Evolutionary conservation across 345 rosid genomes (phyloP).

Genomic region (Combretum micranthum): DNA sequence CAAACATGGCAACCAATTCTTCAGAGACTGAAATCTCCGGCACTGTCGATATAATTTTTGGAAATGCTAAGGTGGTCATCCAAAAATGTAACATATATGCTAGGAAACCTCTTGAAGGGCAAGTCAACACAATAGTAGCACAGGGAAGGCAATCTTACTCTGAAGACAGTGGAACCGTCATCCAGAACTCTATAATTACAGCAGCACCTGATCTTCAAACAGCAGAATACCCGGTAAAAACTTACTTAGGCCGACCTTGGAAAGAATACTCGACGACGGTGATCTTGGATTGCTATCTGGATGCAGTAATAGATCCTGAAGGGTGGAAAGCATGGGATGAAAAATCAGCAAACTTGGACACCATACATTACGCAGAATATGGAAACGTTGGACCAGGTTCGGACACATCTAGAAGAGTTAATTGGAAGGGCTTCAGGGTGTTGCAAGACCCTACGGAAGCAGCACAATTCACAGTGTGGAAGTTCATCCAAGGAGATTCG

Average conservation of each 20-base stretch:
- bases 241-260: constrained; percentile 74
- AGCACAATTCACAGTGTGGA: no score
- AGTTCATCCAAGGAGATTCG: no score
- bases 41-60: constrained; percentile 81
- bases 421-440: constrained; percentile 49
- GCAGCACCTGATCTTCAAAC: neutral
- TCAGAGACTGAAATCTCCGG: constrained; percentile 76
- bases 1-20: constrained; percentile 66
- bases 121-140: constrained; percentile 69
- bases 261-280: constrained; percentile 71
- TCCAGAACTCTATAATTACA: constrained; percentile 5
- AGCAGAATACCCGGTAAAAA: constrained; percentile 26
- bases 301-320: constrained; percentile 39
- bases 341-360: constrained; percentile 41
- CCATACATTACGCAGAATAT: constrained; percentile 70
- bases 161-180: constrained; percentile 49
- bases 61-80: constrained; percentile 69
- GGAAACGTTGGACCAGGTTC: constrained; percentile 66
- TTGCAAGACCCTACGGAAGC: no score
- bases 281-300: constrained; percentile 46
- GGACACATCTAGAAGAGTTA: constrained; percentile 46
- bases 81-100: constrained; percentile 70
- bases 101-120: constrained; percentile 46
- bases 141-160: constrained; percentile 58
- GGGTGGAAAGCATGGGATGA: constrained; percentile 80